phyloP scores from a whole-genome alignment of 148 eudicot species.

The Rhododendron ovatum region DNA sequence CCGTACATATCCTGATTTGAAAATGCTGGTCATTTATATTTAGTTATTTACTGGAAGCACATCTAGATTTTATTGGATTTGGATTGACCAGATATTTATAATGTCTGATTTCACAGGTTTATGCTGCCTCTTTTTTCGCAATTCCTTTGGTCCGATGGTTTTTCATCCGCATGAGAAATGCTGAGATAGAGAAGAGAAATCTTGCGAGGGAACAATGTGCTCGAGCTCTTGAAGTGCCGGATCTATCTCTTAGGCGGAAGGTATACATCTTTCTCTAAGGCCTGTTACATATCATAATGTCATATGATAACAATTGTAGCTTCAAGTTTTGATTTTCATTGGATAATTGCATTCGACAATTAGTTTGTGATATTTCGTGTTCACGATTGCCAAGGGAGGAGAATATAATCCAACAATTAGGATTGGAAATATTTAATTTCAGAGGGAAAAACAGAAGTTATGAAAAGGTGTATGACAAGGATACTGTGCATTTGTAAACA shows the following conservation, averaged over 20 bases:
- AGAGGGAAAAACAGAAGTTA: background rate
- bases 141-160: conserved; percentile 91
- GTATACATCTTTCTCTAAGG: conserved; percentile 28
- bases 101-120: conserved; percentile 51
- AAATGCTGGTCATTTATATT: background rate
- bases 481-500: background rate
- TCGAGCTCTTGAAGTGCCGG: conserved; percentile 68
- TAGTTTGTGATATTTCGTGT: background rate
- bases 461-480: background rate
- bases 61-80: background rate
- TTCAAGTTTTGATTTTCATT: background rate
- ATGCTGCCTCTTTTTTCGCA: conserved; percentile 95
- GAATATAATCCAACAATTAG: background rate
- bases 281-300: background rate
- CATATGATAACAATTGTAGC: background rate
- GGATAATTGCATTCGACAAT: background rate
- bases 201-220: conserved; percentile 59
- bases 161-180: conserved; percentile 47
- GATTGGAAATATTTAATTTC: background rate
- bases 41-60: background rate
- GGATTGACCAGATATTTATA: background rate
- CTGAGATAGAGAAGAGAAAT: conserved; percentile 69
- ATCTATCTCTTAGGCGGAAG: conserved; percentile 79
- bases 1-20: background rate
- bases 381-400: background rate